These are phyloP conservation scores for Trypanosoma lewisi DNA, from an alignment of 208 protist genomes.

Conservation along the genomic window DNA sequence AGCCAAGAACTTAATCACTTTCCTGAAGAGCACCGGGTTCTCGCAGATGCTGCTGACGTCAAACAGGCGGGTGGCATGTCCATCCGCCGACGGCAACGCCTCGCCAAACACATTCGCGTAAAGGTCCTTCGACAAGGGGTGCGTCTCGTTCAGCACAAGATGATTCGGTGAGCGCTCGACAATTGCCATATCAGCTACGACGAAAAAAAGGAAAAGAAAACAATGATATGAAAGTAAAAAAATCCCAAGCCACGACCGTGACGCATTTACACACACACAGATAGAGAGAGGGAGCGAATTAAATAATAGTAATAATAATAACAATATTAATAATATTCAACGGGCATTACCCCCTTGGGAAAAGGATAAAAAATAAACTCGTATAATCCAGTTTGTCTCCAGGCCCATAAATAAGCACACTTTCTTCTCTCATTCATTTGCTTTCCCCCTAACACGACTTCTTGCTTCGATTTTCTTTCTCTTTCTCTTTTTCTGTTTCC, in stretches of 20 bases:
- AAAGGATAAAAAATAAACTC: too few species aligned
- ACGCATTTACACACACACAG: neutral
- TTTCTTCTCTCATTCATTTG: too few species aligned
- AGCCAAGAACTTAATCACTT: constrained; percentile 60
- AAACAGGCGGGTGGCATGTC: constrained; percentile 42
- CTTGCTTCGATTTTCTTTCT: too few species aligned
- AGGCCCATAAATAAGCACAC: too few species aligned
- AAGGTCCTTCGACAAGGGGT: constrained; percentile 20
- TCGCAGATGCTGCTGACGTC: constrained; percentile 86
- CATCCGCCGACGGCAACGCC: neutral
- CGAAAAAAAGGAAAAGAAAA: constrained; percentile 9
- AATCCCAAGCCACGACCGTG: neutral
- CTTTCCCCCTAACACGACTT: too few species aligned
- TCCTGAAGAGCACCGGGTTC: constrained; percentile 57
- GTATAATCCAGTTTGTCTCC: too few species aligned
- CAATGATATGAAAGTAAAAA: neutral
- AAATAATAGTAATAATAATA: neutral
- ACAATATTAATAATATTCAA: neutral
- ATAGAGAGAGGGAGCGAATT: neutral
- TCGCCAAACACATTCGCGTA: constrained; percentile 24
- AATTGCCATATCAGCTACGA: neutral
- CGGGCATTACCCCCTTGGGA: neutral
- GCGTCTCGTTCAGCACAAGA: constrained; percentile 16
- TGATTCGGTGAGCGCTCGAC: constrained; percentile 18
- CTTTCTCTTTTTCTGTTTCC: too few species aligned